These are phyloP conservation scores for Orbilia oligospora DNA, from an alignment of 2,329 filamentous ascomycete species.

Conservation along the genomic window DNA sequence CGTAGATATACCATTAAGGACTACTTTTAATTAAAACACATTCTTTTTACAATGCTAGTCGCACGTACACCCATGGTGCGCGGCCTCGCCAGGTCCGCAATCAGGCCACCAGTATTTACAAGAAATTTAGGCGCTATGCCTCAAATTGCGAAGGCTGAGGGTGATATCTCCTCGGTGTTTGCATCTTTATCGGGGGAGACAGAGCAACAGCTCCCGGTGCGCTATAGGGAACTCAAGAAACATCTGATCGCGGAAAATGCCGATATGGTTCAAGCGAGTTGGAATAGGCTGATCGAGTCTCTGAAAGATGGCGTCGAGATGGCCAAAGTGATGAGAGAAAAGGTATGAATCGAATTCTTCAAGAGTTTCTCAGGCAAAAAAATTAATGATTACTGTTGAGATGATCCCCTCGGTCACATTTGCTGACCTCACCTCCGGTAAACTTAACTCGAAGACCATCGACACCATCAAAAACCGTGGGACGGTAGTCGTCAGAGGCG, in stretches of 20 bases:
- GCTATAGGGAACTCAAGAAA: slow-evolving; percentile 74
- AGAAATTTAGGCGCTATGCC: slow-evolving; percentile 49
- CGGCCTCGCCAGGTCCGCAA: neutral
- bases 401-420: slow-evolving; percentile 73
- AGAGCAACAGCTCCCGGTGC: slow-evolving; percentile 70
- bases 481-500: slow-evolving; percentile 76
- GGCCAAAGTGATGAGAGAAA: slow-evolving; percentile 69
- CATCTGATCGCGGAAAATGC: slow-evolving; percentile 71
- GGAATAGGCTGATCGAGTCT: slow-evolving; percentile 70
- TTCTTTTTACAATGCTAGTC: slow-evolving; percentile 30
- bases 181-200: slow-evolving; percentile 72
- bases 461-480: slow-evolving; percentile 75
- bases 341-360: slow-evolving; percentile 64
- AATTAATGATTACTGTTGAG: slow-evolving; percentile 49
- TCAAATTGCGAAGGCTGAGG: slow-evolving; percentile 70
- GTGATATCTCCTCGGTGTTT: slow-evolving; percentile 76
- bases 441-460: slow-evolving; percentile 29
- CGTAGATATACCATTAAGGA: neutral
- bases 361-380: neutral
- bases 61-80: slow-evolving; percentile 24
- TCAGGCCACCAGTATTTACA: slow-evolving; percentile 10
- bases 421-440: slow-evolving; percentile 68
- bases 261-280: slow-evolving; percentile 69
- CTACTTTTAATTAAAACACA: neutral
- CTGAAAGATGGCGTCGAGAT: slow-evolving; percentile 70